Base-by-base conservation (phyloP, 805 yeast genomes). In the Zygotorulaspora danielsina region DNA sequence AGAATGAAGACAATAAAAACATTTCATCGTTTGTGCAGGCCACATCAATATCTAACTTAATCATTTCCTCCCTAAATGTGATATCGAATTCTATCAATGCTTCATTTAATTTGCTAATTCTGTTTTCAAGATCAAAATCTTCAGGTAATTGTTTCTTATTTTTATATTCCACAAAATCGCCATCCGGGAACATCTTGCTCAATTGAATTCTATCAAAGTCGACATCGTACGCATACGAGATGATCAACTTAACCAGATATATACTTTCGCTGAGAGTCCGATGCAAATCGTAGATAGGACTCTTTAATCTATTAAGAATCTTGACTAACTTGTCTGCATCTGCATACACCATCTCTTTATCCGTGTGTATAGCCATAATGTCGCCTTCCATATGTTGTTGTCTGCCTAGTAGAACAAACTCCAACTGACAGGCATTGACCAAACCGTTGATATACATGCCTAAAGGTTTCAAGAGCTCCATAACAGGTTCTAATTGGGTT, bases 21-120 rank as follows among this genome's bases (percentile, higher is more conserved):
- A 71, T 65, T 46, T 73, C 75, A 42, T 73, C 78, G 36, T 70
- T 64, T 8, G 78, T 76, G 25, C 67, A 54, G 5, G 71, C 47
- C 19, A 61, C 50, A 29, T 62, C 61, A 11, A 54, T 54, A 37
- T 57, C 48, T 10, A 64, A 36, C 17, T 44, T 49, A 10, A 59
- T 53, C 33, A 71, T 48, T 38, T 66, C 65, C 18, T 58, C 55
- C 36, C 66, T 61, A 32, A 64, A 59, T 11, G 53, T 47, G 3
- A 53, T 32, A 34, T 69, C 72, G 43, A 65, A 67, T 2, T 50
- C 48, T 1, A 58, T 53, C 43, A 68, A 53, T 1, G 66, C 64
- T n/a, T 50, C 44, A 8, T 55, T 52, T 13, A 71, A 44, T 1
- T 44, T 30, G 19, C 48, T 41, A 5, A 60, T 49, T 13, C 50